Evolutionary conservation across 140 eudicot species (phyloP).

Genomic region (Stevia rebaudiana): DNA sequence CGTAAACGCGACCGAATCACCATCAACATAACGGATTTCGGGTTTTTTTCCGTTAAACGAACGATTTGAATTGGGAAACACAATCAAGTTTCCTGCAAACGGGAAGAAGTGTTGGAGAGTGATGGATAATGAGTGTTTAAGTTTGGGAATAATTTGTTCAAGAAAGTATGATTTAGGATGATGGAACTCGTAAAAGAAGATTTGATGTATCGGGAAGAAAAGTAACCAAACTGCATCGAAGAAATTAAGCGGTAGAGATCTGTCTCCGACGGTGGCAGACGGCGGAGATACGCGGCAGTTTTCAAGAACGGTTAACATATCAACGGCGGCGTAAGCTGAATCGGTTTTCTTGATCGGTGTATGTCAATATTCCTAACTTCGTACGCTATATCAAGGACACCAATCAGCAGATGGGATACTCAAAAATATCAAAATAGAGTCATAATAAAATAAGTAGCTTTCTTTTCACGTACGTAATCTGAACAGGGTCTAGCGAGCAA

Average conservation of each 20-base stretch:
- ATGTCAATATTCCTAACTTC: too few relatives aligned
- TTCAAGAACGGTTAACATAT: slow-evolving; percentile 11
- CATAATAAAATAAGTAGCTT: too few relatives aligned
- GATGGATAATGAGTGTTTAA: slow-evolving; percentile 46
- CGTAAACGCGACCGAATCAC: slow-evolving; percentile 33
- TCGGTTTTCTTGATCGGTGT: too few relatives aligned
- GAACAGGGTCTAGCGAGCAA: too few relatives aligned
- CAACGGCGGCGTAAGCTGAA: background rate
- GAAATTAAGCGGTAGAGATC: slow-evolving; percentile 33
- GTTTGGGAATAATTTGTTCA: slow-evolving; percentile 31
- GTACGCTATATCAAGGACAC: too few relatives aligned
- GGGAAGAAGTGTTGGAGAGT: slow-evolving; percentile 53
- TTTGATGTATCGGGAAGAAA: slow-evolving; percentile 18
- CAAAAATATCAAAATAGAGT: too few relatives aligned
- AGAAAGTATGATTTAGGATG: slow-evolving; percentile 13
- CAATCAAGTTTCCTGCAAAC: slow-evolving; percentile 32
- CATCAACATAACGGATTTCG: slow-evolving; percentile 28
- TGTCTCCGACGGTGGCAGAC: background rate
- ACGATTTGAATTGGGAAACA: background rate
- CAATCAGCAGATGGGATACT: too few relatives aligned
- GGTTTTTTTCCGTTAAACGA: background rate
- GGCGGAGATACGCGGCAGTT: slow-evolving; percentile 27
- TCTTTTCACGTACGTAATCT: too few relatives aligned
- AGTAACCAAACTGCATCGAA: slow-evolving; percentile 35
- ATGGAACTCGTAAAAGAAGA: slow-evolving; percentile 35